phyloP scores from a whole-genome alignment of 805 yeast species.

The Yamadazyma endophytica region DNA sequence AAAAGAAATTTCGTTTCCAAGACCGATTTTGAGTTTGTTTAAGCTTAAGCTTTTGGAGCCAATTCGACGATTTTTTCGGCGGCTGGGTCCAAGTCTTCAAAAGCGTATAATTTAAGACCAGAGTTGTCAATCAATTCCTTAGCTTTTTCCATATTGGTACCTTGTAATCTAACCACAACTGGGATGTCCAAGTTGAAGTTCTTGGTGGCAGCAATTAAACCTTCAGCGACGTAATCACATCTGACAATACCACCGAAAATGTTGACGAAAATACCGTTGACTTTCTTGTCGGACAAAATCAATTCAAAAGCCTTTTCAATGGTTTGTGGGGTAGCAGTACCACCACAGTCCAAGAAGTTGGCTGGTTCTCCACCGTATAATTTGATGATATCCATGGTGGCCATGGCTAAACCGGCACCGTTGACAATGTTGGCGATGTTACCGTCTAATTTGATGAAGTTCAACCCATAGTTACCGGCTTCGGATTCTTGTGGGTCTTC shows the following conservation, averaged over 20 bases:
- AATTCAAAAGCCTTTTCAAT: conserved; percentile 95
- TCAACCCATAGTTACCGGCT: conserved; percentile 85
- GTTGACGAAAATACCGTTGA: conserved; percentile 94
- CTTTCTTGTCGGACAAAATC: conserved; percentile 83
- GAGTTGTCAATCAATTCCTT: conserved; percentile 80
- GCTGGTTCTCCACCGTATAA: conserved; percentile 99
- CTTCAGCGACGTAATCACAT: conserved; percentile 98
- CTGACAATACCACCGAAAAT: conserved; percentile 99
- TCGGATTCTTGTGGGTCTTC: conserved; percentile 97
- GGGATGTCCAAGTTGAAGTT: conserved; percentile 88
- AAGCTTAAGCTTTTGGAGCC: conserved; percentile 24
- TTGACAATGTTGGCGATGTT: conserved; percentile 98
- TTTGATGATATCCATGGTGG: conserved; percentile 99
- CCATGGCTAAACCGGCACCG: conserved; percentile 99
- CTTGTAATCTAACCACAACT: conserved; percentile 97
- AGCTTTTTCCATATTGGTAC: conserved; percentile 91
- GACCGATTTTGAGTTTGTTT: conserved; percentile 1
- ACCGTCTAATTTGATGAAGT: conserved; percentile 97
- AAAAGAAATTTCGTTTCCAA: no score
- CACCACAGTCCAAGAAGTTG: conserved; percentile 99
- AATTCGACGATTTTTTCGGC: conserved; percentile 91
- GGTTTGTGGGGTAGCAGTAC: conserved; percentile 99
- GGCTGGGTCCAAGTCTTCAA: conserved; percentile 93
- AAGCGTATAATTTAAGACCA: conserved; percentile 88
- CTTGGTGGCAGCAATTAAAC: conserved; percentile 92